phyloP scores from a whole-genome alignment of 2,329 filamentous ascomycete species.

The Trichothecium roseum region DNA sequence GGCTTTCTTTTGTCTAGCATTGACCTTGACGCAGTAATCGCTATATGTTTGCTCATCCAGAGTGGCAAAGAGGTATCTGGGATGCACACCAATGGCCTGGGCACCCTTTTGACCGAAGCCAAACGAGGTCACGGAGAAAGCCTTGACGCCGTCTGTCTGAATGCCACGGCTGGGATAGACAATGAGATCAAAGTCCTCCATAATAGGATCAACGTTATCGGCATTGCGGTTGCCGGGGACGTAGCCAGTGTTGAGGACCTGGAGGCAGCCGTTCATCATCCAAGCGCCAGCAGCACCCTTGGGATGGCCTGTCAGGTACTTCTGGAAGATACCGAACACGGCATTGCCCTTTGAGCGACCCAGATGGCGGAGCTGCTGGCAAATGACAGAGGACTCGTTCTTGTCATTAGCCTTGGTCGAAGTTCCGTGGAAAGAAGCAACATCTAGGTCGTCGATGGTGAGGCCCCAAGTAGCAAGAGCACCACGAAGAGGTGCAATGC shows the following conservation, averaged over 20 bases:
- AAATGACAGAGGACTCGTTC: slow-evolving; percentile 97
- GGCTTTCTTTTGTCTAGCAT: slow-evolving; percentile 92
- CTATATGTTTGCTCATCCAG: slow-evolving; percentile 78
- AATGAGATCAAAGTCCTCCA: slow-evolving; percentile 97
- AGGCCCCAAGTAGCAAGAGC: slow-evolving; percentile 96
- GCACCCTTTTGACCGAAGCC: slow-evolving; percentile 99
- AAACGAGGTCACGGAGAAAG: slow-evolving; percentile 97
- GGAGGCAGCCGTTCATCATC: slow-evolving; percentile 98
- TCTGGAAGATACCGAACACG: slow-evolving; percentile 95
- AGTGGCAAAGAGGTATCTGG: slow-evolving; percentile 90
- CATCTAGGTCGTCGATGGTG: slow-evolving; percentile 87
- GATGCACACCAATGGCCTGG: slow-evolving; percentile 93
- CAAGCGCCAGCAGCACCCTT: slow-evolving; percentile 98
- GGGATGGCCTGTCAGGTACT: slow-evolving; percentile 95
- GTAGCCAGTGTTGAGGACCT: slow-evolving; percentile 86
- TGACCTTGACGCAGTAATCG: slow-evolving; percentile 78
- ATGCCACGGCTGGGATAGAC: slow-evolving; percentile 92
- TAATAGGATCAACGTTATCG: slow-evolving; percentile 89
- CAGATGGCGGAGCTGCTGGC: slow-evolving; percentile 89
- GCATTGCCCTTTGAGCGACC: slow-evolving; percentile 96
- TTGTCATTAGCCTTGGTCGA: slow-evolving; percentile 99
- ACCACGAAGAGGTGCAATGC: slow-evolving; percentile 90
- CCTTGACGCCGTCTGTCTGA: slow-evolving; percentile 96
- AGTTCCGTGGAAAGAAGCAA: slow-evolving; percentile 97
- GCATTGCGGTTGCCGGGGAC: slow-evolving; percentile 97